These are phyloP conservation scores for Priceomyces melissophilus DNA, from an alignment of 805 yeast genomes.

Conservation along the genomic window DNA sequence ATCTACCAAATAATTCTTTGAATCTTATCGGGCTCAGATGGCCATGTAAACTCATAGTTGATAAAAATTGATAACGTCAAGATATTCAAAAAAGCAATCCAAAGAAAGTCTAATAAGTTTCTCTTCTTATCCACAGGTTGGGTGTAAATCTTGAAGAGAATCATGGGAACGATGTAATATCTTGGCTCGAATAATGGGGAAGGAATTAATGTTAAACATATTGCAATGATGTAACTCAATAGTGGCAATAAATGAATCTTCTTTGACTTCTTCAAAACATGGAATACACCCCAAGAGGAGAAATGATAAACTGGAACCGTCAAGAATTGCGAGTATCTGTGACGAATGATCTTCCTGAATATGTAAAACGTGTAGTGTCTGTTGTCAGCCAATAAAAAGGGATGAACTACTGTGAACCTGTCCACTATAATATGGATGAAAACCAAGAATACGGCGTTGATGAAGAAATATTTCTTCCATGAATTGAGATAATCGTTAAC, in stretches of 20 bases:
- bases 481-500: constrained; percentile 38
- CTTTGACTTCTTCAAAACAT: constrained; percentile 12
- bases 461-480: constrained; percentile 12
- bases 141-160: constrained; percentile 64
- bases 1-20: constrained; percentile 88
- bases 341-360: constrained; percentile 62
- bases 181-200: constrained; percentile 94
- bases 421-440: constrained; percentile 47
- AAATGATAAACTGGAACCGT: constrained; percentile 73
- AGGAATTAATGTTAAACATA: constrained; percentile 66
- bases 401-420: constrained; percentile 74
- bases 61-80: constrained; percentile 56
- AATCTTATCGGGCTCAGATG: constrained; percentile 46
- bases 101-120: constrained; percentile 52
- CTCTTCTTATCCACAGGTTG: constrained; percentile 24
- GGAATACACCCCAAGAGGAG: constrained; percentile 31
- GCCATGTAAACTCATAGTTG: constrained; percentile 65
- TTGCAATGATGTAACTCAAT: constrained; percentile 50
- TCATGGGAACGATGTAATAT: constrained; percentile 79
- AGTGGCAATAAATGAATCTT: constrained; percentile 35
- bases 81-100: constrained; percentile 58
- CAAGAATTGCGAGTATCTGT: constrained; percentile 43
- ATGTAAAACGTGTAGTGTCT: constrained; percentile 90
- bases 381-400: constrained; percentile 89
- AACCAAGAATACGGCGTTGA: constrained; percentile 13